Evolutionary conservation across 2,329 filamentous ascomycete species (phyloP).

Genomic region (Fusarium tricinctum): DNA sequence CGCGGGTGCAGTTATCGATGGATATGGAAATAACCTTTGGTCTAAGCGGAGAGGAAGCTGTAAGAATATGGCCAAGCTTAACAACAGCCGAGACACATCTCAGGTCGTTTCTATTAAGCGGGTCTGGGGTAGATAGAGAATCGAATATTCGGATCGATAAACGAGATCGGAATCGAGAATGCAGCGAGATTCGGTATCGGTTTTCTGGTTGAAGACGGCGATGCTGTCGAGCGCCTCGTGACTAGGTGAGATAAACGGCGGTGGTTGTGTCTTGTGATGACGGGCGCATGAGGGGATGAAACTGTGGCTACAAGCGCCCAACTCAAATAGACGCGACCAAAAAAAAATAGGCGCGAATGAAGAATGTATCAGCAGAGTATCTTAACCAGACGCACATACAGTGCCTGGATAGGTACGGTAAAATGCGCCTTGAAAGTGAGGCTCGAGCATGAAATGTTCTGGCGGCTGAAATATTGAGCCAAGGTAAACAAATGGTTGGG

Average conservation of each 20-base stretch:
- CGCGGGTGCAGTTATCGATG: conserved; percentile 10
- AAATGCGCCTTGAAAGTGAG: conserved; percentile 37
- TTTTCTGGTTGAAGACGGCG: conserved; percentile 7
- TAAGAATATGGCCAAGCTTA: conserved; percentile 36
- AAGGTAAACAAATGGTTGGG: conserved; percentile 38
- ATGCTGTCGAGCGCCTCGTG: conserved; percentile 31
- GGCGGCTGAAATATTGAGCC: conserved; percentile 21
- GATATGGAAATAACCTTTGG: conserved; percentile 19
- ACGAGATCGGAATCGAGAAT: conserved; percentile 18
- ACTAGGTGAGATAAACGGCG: conserved; percentile 33
- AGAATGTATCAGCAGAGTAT: conserved; percentile 2
- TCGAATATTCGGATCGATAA: conserved; percentile 20
- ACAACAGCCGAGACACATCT: conserved; percentile 50
- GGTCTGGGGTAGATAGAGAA: conserved; percentile 33
- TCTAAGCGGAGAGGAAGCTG: conserved; percentile 28
- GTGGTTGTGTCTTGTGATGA: conserved; percentile 43
- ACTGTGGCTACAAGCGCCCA: conserved; percentile 31
- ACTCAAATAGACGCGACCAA: conserved; percentile 32
- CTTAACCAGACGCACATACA: conserved; percentile 1
- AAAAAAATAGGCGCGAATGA: conserved; percentile 4
- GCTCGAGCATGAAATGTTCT: conserved; percentile 21
- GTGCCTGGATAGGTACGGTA: conserved; percentile 2
- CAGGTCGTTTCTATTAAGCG: conserved; percentile 30
- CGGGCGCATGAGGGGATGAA: conserved; percentile 21
- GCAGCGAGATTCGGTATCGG: conserved; percentile 3